Percentiles rank a stretch among this genome's conserved stretches.
Evolutionary conservation across 805 yeast species (phyloP).

Genomic region (Ogataea henricii): DNA sequence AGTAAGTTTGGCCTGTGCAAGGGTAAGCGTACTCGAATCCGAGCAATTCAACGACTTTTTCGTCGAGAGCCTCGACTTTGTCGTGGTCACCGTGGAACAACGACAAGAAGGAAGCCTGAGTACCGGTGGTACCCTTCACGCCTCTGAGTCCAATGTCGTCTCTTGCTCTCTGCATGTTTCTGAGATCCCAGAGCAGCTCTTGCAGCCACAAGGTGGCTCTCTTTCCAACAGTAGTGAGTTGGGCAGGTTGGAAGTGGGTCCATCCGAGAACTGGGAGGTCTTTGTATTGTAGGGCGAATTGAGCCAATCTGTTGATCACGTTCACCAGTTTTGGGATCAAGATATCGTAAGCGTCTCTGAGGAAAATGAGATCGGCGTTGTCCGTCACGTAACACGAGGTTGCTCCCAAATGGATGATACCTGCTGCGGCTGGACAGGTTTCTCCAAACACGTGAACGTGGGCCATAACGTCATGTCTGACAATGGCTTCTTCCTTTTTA

Average conservation of each 20-base stretch:
- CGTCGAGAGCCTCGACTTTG: slow-evolving; percentile 90
- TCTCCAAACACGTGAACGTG: slow-evolving; percentile 96
- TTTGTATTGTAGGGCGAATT: slow-evolving; percentile 89
- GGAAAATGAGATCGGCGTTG: slow-evolving; percentile 94
- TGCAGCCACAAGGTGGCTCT: slow-evolving; percentile 98
- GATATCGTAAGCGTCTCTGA: slow-evolving; percentile 93
- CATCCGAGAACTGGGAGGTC: slow-evolving; percentile 97
- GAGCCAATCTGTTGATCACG: slow-evolving; percentile 85
- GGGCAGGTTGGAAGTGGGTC: slow-evolving; percentile 99
- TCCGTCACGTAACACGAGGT: slow-evolving; percentile 98
- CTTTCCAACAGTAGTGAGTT: slow-evolving; percentile 97
- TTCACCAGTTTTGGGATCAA: slow-evolving; percentile 94
- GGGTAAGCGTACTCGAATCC: slow-evolving; percentile 97
- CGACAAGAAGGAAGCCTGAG: slow-evolving; percentile 94
- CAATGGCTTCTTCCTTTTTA: slow-evolving; percentile 91
- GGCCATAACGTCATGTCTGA: slow-evolving; percentile 99
- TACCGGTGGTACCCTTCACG: slow-evolving; percentile 98
- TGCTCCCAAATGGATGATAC: slow-evolving; percentile 97
- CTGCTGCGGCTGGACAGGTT: slow-evolving; percentile 93
- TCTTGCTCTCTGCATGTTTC: slow-evolving; percentile 94
- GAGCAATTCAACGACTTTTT: slow-evolving; percentile 86
- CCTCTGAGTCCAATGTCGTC: slow-evolving; percentile 96
- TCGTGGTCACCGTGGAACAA: slow-evolving; percentile 96
- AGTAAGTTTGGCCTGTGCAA: slow-evolving; percentile 98
- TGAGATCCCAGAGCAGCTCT: slow-evolving; percentile 95